Evolutionary conservation across 164 flowering plant species (phyloP).

Genomic region (Akebia trifoliata): DNA sequence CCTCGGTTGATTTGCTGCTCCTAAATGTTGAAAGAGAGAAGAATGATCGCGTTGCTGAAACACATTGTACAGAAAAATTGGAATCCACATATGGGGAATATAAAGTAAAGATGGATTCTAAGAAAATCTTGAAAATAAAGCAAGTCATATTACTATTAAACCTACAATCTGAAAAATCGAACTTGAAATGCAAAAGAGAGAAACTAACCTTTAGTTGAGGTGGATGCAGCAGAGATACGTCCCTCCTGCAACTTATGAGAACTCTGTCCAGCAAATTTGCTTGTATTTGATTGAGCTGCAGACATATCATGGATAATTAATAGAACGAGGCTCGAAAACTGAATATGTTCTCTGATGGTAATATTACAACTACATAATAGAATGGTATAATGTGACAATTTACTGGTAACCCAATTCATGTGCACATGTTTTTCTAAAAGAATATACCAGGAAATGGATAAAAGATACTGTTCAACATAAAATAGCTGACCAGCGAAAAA

Average conservation of each 20-base stretch:
- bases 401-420: neutral
- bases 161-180: neutral
- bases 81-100: neutral
- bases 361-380: neutral
- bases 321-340: neutral
- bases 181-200: neutral
- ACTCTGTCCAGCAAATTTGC: constrained; percentile 27
- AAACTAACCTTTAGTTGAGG: constrained; percentile 56
- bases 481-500: neutral
- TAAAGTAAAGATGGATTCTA: neutral
- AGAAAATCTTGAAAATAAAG: neutral
- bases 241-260: constrained; percentile 45
- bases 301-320: constrained; percentile 1
- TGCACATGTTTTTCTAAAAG: neutral
- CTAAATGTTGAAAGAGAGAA: constrained; percentile 92
- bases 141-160: neutral
- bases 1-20: constrained; percentile 56
- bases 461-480: too few species aligned
- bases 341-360: neutral
- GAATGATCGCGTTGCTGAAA: constrained; percentile 79
- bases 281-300: constrained; percentile 44
- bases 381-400: neutral
- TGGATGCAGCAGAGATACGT: constrained; percentile 32
- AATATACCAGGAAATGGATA: neutral
- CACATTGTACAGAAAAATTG: constrained; percentile 1